Evolutionary conservation across 73 alveolate genomes (phyloP).

Genomic region (Paramecium caudatum): DNA sequence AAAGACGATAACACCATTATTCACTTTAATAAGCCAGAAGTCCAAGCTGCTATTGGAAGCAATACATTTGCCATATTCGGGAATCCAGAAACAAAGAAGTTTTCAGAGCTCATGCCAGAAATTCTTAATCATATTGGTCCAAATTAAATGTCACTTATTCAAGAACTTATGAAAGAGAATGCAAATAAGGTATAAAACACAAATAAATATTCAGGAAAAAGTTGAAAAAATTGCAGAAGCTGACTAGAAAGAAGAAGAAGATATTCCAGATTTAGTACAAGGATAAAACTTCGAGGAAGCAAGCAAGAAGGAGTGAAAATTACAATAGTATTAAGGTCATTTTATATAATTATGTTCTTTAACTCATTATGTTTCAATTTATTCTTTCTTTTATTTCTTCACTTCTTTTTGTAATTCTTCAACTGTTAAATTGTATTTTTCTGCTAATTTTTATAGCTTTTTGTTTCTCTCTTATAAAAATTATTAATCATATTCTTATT

Average conservation of each 20-base stretch:
- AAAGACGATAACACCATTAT: conserved; percentile 95
- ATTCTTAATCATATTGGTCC: conserved; percentile 92
- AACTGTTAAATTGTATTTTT: too few relatives aligned
- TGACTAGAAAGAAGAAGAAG: conserved; percentile 60
- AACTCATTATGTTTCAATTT: too few relatives aligned
- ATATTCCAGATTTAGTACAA: conserved; percentile 41
- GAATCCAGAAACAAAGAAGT: conserved; percentile 87
- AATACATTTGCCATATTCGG: conserved; percentile 91
- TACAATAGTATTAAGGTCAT: too few relatives aligned
- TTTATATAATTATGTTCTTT: too few relatives aligned
- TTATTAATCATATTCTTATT: too few relatives aligned
- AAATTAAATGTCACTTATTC: conserved; percentile 30
- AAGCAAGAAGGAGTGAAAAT: conserved; percentile 57
- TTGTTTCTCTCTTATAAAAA: too few relatives aligned
- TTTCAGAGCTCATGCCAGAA: conserved; percentile 88
- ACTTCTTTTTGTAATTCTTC: too few relatives aligned
- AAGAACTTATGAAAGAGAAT: conserved; percentile 58
- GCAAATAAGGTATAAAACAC: background rate
- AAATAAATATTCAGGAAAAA: conserved; percentile 22
- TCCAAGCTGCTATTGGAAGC: conserved; percentile 90
- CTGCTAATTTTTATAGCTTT: too few relatives aligned
- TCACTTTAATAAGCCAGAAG: conserved; percentile 92
- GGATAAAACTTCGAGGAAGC: conserved; percentile 67
- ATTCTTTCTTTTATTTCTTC: too few relatives aligned
- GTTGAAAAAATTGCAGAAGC: conserved; percentile 59